phyloP scores from a whole-genome alignment of 1,139 yeast genomes.

The Hansenula lynferdii region DNA sequence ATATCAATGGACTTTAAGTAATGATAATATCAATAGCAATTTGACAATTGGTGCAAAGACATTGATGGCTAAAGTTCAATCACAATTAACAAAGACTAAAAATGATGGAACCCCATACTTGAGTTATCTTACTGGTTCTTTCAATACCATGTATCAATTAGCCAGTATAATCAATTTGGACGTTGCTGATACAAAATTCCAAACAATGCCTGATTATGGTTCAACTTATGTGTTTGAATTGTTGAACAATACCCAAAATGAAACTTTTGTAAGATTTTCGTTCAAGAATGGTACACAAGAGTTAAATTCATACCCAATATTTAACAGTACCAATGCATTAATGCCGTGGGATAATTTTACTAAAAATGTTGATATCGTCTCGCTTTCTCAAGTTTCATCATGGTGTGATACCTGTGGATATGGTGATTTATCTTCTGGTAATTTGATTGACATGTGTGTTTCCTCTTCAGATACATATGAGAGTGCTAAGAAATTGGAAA shows the following conservation, averaged over 20 bases:
- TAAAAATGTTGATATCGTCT: constrained; percentile 19
- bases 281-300: constrained; percentile 38
- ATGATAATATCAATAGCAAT: constrained; percentile 22
- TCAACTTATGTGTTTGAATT: constrained; percentile 37
- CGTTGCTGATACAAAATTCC: constrained; percentile 29
- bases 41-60: constrained; percentile 36
- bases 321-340: constrained; percentile 25
- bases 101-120: constrained; percentile 29
- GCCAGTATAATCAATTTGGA: constrained; percentile 30
- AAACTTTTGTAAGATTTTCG: constrained; percentile 34
- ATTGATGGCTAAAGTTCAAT: constrained; percentile 28
- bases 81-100: constrained; percentile 31
- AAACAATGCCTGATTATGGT: constrained; percentile 41
- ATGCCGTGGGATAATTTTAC: constrained; percentile 32
- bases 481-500: constrained; percentile 23
- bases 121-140: constrained; percentile 37
- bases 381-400: constrained; percentile 23
- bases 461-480: constrained; percentile 26
- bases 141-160: constrained; percentile 35
- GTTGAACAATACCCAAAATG: constrained; percentile 22
- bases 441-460: constrained; percentile 27
- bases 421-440: constrained; percentile 13
- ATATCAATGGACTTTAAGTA: constrained; percentile 33
- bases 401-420: constrained; percentile 37
- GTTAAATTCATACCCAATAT: constrained; percentile 28